Percentiles rank a stretch among this genome's conserved stretches.
These are phyloP conservation scores for Ceratobasidium sp. DNA, from an alignment of 1,284 basidiomycete species.

Conservation along the genomic window DNA sequence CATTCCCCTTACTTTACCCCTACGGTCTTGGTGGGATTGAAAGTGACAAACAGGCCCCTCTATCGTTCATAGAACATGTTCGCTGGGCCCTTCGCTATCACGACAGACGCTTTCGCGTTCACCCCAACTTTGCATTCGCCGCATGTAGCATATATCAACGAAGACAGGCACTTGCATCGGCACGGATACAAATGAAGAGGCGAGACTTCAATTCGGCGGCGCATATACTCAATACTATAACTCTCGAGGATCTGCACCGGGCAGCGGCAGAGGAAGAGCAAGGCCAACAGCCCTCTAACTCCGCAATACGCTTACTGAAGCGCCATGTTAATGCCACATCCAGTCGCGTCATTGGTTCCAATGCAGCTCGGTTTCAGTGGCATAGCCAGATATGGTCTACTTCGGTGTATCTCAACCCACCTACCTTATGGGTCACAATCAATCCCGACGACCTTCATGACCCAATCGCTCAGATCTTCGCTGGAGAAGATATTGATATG, in stretches of 20 bases:
- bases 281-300: background rate
- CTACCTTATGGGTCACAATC: conserved; percentile 53
- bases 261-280: conserved; percentile 47
- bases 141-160: conserved; percentile 57
- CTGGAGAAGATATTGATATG: conserved; percentile 59
- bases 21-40: conserved; percentile 61
- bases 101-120: conserved; percentile 56
- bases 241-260: conserved; percentile 36
- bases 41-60: conserved; percentile 39
- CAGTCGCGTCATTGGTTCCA: conserved; percentile 48
- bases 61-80: conserved; percentile 57
- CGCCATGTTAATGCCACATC: conserved; percentile 39
- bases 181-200: conserved; percentile 48
- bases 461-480: conserved; percentile 59
- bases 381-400: conserved; percentile 55
- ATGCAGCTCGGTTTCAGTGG: conserved; percentile 47
- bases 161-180: conserved; percentile 42
- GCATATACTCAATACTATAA: conserved; percentile 7
- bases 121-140: conserved; percentile 57
- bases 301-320: conserved; percentile 29
- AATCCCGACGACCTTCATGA: conserved; percentile 56
- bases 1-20: conserved; percentile 60
- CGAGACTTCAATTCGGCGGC: conserved; percentile 33
- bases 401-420: conserved; percentile 45
- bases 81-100: conserved; percentile 59